phyloP scores from a whole-genome alignment of 371 early-diverging fungal species.

The Lichtheimia hyalospora region DNA sequence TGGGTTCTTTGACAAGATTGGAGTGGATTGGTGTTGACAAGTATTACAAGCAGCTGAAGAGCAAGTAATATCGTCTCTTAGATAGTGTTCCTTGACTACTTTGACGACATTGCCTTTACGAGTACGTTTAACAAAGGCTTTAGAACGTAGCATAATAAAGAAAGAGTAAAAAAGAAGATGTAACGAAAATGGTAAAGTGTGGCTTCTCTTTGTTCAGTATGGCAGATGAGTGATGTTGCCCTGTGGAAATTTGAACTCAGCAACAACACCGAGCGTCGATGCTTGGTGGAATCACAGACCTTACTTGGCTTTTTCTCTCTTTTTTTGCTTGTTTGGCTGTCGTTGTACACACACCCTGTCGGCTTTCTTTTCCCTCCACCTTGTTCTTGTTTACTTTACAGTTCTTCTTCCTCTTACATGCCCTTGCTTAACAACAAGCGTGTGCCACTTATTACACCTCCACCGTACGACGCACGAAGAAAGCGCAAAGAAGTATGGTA shows the following conservation, averaged over 20 bases:
- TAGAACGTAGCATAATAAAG: conserved; percentile 52
- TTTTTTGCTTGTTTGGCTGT: not conserved
- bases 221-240: not conserved
- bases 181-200: not conserved
- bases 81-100: conserved; percentile 95
- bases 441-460: conserved; percentile 28
- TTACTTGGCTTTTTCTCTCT: not conserved
- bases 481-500: conserved; percentile 67
- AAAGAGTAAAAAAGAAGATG: not conserved
- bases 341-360: not conserved
- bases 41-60: conserved; percentile 60
- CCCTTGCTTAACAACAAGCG: conserved; percentile 43
- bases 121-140: conserved; percentile 77
- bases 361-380: not conserved
- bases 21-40: conserved; percentile 53
- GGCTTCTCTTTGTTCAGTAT: not conserved
- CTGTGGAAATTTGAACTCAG: not conserved
- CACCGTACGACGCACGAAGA: conserved; percentile 38
- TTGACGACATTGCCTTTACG: conserved; percentile 88
- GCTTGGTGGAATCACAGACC: not conserved
- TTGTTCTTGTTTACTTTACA: not conserved
- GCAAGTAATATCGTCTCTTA: conserved; percentile 94
- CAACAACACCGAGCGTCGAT: conserved; percentile 1
- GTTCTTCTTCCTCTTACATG: conserved; percentile 16
- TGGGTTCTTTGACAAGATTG: conserved; percentile 43